Base-by-base conservation (phyloP, 140 eudicot species). In the Oenanthe javanica region DNA sequence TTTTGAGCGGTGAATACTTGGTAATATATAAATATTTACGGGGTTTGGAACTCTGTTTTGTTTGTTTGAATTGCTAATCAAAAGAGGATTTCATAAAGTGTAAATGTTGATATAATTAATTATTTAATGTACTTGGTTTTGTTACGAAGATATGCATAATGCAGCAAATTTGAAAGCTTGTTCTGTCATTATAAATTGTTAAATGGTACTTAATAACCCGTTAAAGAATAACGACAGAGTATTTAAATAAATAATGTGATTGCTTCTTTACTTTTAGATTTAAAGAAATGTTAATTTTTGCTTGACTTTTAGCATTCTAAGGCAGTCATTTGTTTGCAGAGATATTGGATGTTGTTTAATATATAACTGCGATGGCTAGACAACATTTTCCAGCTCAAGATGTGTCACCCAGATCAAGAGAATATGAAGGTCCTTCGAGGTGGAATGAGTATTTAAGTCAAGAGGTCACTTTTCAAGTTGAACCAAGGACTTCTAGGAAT, bases 401-500 rank as follows among this genome's bases (percentile, higher is more conserved):
- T 21, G 84, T 84, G 42, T 83, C 90, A 15, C 96, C 94, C 18
- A 86, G 97, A 81, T 88, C 96, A 67, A 87, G 91, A 80, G 97
- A 93, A 84, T 88, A 87, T 84, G 97, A 90, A 81, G 97, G 96
- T 72, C 93, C 92, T 75, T 83, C 91, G 6, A 91, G 97, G 86
- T 93, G 97, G 97, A 90, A 86, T 31, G 97, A 90, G 82, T 93
- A 90, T 81, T 84, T 91, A 84, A 89, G 85, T 81, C 96, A 84
- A 77, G 96, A 93, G 72, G 71, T 85, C 76, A 90, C 84, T 16
- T 77, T 93, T 70, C 89, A 88, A 84, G 79, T 86, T 84, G 80
- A 88, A 25, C 79, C 91, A 75, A 87, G 85, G 82, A 83, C 88
- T 72, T 83, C 88, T 59, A 84, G 86, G 72, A 87, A 86, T 82